A percentile compares a stretch with the other conserved stretches of the same genome.
phyloP scores from a whole-genome alignment of 1,284 basidiomycete genomes.

The Fomitopsis palustris region DNA sequence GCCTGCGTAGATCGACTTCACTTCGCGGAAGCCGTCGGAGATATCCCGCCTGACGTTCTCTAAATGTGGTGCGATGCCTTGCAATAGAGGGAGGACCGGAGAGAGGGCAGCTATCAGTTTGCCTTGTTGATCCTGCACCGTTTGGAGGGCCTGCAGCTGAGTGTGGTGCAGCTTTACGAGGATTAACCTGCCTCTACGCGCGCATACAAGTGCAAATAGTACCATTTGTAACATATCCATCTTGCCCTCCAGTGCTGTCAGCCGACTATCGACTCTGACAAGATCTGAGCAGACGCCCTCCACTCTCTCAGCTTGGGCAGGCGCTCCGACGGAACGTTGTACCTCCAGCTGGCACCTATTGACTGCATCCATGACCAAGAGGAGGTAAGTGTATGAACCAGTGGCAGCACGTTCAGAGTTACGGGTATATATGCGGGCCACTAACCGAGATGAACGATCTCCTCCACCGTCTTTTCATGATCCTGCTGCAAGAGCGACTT shows the following conservation, averaged over 20 bases:
- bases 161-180: conserved; percentile 27
- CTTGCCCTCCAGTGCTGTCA: conserved; percentile 51
- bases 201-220: conserved; percentile 4
- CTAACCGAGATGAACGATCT: conserved; percentile 34
- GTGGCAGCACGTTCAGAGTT: neutral
- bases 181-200: too few species aligned
- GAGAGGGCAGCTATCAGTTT: conserved; percentile 46
- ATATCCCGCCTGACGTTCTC: conserved; percentile 44
- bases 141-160: conserved; percentile 37
- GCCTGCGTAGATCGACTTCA: too few species aligned
- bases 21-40: conserved; percentile 33
- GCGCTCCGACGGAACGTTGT: conserved; percentile 52
- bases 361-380: conserved; percentile 30
- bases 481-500: conserved; percentile 27
- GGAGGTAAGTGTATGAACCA: too few species aligned
- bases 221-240: conserved; percentile 56
- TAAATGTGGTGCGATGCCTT: conserved; percentile 53
- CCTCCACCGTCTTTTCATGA: conserved; percentile 27
- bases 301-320: conserved; percentile 46
- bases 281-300: conserved; percentile 38
- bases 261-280: conserved; percentile 32
- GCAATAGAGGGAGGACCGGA: conserved; percentile 55
- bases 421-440: conserved; percentile 12
- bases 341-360: conserved; percentile 58
- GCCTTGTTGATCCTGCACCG: conserved; percentile 53